These are phyloP conservation scores for Tylopilus orsonianus DNA, from an alignment of 1,284 basidiomycete genomes.

Conservation along the genomic window DNA sequence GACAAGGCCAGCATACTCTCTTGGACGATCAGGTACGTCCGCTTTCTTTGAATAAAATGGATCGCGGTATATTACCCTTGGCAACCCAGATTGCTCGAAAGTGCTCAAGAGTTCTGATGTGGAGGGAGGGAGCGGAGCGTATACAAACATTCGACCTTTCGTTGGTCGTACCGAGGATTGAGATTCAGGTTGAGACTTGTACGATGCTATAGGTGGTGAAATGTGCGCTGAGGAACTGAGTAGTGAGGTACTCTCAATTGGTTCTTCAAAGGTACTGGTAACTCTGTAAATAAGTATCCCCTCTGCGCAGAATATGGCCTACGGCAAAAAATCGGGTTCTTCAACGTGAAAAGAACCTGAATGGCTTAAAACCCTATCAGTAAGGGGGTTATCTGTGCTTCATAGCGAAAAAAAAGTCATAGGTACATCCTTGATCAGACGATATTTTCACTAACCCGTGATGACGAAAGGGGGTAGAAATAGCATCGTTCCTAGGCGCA, in stretches of 20 bases:
- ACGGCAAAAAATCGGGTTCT: constrained; percentile 26
- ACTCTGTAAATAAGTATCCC: not conserved
- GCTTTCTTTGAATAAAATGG: constrained; percentile 77
- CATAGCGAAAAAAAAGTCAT: constrained; percentile 4
- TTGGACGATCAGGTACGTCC: constrained; percentile 70
- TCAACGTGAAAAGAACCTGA: constrained; percentile 4
- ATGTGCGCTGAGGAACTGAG: not conserved
- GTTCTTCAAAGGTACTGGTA: constrained; percentile 24
- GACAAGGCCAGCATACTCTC: constrained; percentile 80
- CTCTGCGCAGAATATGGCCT: not conserved
- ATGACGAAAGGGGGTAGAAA: not conserved
- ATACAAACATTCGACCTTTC: constrained; percentile 36
- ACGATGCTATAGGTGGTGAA: constrained; percentile 21
- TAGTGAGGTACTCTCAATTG: not conserved
- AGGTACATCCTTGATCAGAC: not conserved
- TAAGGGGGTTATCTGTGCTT: constrained; percentile 6
- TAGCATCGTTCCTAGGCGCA: not conserved
- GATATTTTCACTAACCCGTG: constrained; percentile 14
- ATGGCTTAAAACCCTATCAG: not conserved
- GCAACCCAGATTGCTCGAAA: constrained; percentile 54
- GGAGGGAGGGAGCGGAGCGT: constrained; percentile 56
- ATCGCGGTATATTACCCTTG: constrained; percentile 66
- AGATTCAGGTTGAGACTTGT: constrained; percentile 11
- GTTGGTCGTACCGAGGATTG: constrained; percentile 2
- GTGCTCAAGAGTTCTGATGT: constrained; percentile 49